A percentile compares a stretch with the other conserved stretches of the same genome.
Conservation (phyloP, 2,329 filamentous ascomycete genomes). For the Aspergillus pseudotamarii region DNA sequence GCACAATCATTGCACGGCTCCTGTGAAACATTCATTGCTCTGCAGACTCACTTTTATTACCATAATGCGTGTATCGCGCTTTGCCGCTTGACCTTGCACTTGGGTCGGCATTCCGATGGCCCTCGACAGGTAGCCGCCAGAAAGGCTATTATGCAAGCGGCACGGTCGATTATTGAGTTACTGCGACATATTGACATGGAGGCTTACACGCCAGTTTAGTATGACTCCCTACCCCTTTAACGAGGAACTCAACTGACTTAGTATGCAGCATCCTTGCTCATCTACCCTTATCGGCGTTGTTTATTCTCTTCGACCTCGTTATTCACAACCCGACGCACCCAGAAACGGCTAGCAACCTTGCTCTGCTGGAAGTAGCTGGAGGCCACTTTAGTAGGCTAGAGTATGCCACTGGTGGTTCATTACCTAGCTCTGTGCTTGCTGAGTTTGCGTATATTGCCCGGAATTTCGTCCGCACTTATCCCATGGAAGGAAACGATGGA, state of each 20-base stretch:
- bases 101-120: too few relatives aligned
- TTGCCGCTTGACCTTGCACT: slow-evolving; percentile 30
- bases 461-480: slow-evolving; percentile 34
- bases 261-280: slow-evolving; percentile 34
- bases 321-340: slow-evolving; percentile 41
- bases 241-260: not conserved
- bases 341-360: slow-evolving; percentile 42
- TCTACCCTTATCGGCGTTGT: slow-evolving; percentile 41
- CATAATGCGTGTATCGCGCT: slow-evolving; percentile 36
- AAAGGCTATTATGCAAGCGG: slow-evolving; percentile 29
- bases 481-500: not conserved
- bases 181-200: slow-evolving; percentile 37
- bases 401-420: slow-evolving; percentile 37
- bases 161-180: slow-evolving; percentile 39
- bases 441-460: slow-evolving; percentile 48
- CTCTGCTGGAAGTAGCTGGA: slow-evolving; percentile 45
- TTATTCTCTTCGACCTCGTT: slow-evolving; percentile 48
- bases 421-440: slow-evolving; percentile 44
- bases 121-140: too few relatives aligned
- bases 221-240: slow-evolving; percentile 13
- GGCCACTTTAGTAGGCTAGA: slow-evolving; percentile 50
- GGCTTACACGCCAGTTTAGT: slow-evolving; percentile 40
- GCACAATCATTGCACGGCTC: not conserved
- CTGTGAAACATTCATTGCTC: slow-evolving; percentile 20
- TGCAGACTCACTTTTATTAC: slow-evolving; percentile 37